Base-by-base conservation (phyloP, 2,329 filamentous ascomycete species). In the Exophiala calicioides region DNA sequence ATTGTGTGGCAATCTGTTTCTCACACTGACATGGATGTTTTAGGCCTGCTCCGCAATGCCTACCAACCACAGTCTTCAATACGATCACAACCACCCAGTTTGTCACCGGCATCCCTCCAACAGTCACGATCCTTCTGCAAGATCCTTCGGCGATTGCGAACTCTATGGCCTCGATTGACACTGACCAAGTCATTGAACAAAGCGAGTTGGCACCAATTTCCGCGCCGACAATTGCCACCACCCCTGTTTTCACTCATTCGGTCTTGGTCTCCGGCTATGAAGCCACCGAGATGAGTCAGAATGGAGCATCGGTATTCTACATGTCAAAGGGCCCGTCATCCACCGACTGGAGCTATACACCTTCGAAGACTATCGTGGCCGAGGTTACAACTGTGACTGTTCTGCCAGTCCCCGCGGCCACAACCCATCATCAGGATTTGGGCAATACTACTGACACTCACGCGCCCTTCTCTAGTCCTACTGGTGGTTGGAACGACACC, bases 71-170 rank as follows among this genome's bases (percentile, higher is more conserved):
- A 19, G 36, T 56, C 31, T 51, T 26, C 26, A 32, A 40, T 23
- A 38, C 37, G 18, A 37, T 50, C 20, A 58, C 50, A 4, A 31
- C 53, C 45, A 56, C 46, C 18, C 20, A 46, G 13, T 47, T 45
- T n/a, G 34, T 53, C 37, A 44, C 43, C 8, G 26, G 41, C 20
- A 23, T 38, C n/a, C 54, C 52, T 36, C 36, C 46, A 12, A 52
- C 47, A 5, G 47, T 55, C 13, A 58, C 56, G 16, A 56, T 58
- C 27, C 44, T 54, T 39, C 36, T 44, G n/a, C 47, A 52, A 43
- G 52, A 58, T 21, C 54, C 55, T 13, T 32, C 32, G 23, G 49
- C 52, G 13, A 34, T 54, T 36, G 44, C 55, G 10, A 47, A 34
- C 15, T 52, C 36, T 12, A 45, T 48, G 42, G 52, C 52, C 21